Evolutionary conservation across 441 rosid species (phyloP).

Genomic region (Codiaeum variegatum): DNA sequence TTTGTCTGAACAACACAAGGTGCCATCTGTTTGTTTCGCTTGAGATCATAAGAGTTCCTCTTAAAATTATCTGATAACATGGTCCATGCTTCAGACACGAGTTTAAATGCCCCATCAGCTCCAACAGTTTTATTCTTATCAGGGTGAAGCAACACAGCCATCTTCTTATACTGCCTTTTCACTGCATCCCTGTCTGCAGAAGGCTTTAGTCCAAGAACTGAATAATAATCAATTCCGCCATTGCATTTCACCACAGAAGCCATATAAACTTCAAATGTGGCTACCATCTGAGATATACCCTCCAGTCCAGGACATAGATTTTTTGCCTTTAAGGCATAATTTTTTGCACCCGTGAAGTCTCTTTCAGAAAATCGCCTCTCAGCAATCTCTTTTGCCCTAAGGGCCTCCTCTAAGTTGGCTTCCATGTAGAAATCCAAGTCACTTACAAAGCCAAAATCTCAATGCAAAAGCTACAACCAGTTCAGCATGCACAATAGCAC

Average conservation of each 20-base stretch:
- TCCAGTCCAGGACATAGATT: constrained; percentile 73
- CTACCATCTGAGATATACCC: constrained; percentile 87
- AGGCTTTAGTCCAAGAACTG: constrained; percentile 87
- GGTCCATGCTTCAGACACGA: constrained; percentile 93
- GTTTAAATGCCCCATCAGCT: constrained; percentile 95
- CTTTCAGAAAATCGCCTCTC: constrained; percentile 77
- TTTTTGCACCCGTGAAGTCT: constrained; percentile 73
- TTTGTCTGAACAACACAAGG: constrained; percentile 56
- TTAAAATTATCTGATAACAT: constrained; percentile 63
- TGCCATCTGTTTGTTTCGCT: constrained; percentile 53
- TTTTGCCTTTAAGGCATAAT: constrained; percentile 77
- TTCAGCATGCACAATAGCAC: constrained; percentile 22
- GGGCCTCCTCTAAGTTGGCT: constrained; percentile 66
- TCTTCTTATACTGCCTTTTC: constrained; percentile 83
- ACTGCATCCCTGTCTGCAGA: constrained; percentile 77
- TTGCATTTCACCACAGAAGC: constrained; percentile 67
- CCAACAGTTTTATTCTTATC: constrained; percentile 93
- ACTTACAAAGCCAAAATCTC: constrained; percentile 25
- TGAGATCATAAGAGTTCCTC: constrained; percentile 67
- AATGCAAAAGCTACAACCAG: constrained; percentile 32
- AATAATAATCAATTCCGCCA: constrained; percentile 72
- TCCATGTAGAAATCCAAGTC: constrained; percentile 52
- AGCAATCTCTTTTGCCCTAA: constrained; percentile 77
- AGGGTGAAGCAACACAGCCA: constrained; percentile 92
- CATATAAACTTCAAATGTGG: constrained; percentile 76